Evolutionary conservation across 768 basidiomycete species (phyloP).

Genomic region (Amanita molliuscula): DNA sequence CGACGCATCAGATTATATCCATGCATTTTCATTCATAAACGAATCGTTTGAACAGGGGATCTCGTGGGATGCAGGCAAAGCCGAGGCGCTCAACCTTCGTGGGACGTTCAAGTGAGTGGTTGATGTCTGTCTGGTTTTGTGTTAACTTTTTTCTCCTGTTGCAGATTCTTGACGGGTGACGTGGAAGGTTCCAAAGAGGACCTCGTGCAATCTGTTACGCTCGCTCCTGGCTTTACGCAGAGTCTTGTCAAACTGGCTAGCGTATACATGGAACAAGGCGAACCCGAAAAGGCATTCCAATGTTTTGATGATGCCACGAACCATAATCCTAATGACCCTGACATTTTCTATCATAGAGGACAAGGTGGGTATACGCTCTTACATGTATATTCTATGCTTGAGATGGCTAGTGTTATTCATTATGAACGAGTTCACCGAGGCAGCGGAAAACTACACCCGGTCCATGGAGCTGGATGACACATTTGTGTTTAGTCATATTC

Average conservation of each 20-base stretch:
- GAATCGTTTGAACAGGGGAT: slow-evolving; percentile 85
- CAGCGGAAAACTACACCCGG: slow-evolving; percentile 85
- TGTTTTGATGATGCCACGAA: slow-evolving; percentile 86
- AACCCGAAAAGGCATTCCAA: slow-evolving; percentile 72
- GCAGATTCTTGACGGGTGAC: slow-evolving; percentile 83
- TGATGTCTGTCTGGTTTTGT: neutral
- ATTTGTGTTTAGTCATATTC: slow-evolving; percentile 97
- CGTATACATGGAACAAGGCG: slow-evolving; percentile 93
- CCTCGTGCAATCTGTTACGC: slow-evolving; percentile 61
- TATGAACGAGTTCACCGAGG: slow-evolving; percentile 78
- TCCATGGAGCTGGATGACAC: slow-evolving; percentile 77
- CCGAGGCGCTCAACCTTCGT: slow-evolving; percentile 85
- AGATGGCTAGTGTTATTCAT: slow-evolving; percentile 73
- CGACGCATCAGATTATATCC: slow-evolving; percentile 73
- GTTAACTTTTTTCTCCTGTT: neutral
- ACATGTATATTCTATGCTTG: neutral
- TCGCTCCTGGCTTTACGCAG: slow-evolving; percentile 68
- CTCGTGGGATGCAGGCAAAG: slow-evolving; percentile 62
- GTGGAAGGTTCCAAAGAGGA: slow-evolving; percentile 76
- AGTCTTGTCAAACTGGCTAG: slow-evolving; percentile 94
- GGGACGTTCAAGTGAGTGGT: slow-evolving; percentile 86
- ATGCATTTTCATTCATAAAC: slow-evolving; percentile 68
- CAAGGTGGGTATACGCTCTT: slow-evolving; percentile 49
- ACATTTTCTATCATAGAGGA: slow-evolving; percentile 97
- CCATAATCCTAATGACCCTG: slow-evolving; percentile 77